These are phyloP conservation scores for Fraxinus albicans DNA, from an alignment of 305 asterid species.

Conservation along the genomic window DNA sequence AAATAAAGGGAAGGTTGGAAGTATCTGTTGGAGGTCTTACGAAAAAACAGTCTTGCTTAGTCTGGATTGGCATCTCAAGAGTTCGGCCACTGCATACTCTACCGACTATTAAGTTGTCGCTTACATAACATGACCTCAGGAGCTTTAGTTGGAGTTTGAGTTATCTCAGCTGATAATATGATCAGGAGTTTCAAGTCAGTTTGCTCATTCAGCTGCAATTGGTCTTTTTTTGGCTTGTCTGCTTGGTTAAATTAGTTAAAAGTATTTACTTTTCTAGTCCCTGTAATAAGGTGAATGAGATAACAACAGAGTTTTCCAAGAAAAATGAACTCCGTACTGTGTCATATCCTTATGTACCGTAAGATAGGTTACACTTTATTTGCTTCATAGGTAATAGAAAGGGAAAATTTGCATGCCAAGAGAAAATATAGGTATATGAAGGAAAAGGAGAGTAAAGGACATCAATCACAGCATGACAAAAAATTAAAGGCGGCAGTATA, in stretches of 20 bases:
- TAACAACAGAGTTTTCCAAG: neutral
- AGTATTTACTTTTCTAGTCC: neutral
- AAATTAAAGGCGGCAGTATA: neutral
- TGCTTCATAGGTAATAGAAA: neutral
- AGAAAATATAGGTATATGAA: neutral
- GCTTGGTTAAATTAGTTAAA: neutral
- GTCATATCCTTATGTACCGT: neutral
- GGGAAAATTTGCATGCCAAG: neutral
- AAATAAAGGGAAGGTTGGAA: slow-evolving; percentile 5
- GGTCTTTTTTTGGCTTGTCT: neutral
- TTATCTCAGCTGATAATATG: neutral
- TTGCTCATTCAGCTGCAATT: neutral
- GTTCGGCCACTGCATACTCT: neutral
- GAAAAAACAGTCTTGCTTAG: slow-evolving; percentile 6
- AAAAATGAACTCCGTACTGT: neutral
- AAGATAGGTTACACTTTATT: neutral
- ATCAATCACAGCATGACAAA: neutral
- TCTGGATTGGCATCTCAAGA: neutral
- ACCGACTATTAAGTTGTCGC: neutral
- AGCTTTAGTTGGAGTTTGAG: neutral
- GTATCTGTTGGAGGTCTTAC: neutral
- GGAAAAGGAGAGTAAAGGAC: neutral
- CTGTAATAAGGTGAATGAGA: neutral
- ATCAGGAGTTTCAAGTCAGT: neutral
- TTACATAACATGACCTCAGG: neutral